Base-by-base conservation (phyloP, 352 stramenopile species). In the Phytophthora meadii region DNA sequence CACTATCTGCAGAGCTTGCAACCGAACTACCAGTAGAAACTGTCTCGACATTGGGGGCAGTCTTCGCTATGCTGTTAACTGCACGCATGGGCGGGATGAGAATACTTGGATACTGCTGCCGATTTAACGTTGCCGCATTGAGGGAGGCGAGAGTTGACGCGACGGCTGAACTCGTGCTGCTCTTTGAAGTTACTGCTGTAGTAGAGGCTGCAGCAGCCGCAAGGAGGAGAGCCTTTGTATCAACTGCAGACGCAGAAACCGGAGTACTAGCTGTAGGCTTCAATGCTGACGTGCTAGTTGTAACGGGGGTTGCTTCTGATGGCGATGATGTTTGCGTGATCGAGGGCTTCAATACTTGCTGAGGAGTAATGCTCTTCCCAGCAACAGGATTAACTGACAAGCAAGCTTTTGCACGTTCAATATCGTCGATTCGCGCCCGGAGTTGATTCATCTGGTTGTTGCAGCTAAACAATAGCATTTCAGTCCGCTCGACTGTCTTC, bases 371-470 rank as follows among this genome's bases (percentile, higher is more conserved):
- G 17, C 49, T 46, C 54, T 56, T 75, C 39, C 49, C 54, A 28
- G 56, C 50, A 22, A 61, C 56, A 37, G 76, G 54, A 17, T 56
- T 74, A 11, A 82, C 65, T 9, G 76, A 65, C 34, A 90, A 79
- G n/a, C 70, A 84, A 12, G 71, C 70, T 47, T 89, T 94, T 11
- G 77, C 74, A 22, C 75, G 72, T 48, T 93, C 83, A 22, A 92
- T 87, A 34, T 91, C 84, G n/a, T 93, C 86, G 32, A 94, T 90
- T 15, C 81, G 68, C 4, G 72, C 57, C 17, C 76, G 74, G 36
- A 96, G 65, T 54, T 96, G 87, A 47, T 79, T 89, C 72, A 96
- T 81, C 39, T 95, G 87, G 41, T 91, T 93, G 36, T 76, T 94
- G 61, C 72, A 92, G 53, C 82, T 96, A 50, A 87, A 88, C 2